Evolutionary conservation across 352 stramenopile genomes (phyloP).

Genomic region (Phytophthora litchii): DNA sequence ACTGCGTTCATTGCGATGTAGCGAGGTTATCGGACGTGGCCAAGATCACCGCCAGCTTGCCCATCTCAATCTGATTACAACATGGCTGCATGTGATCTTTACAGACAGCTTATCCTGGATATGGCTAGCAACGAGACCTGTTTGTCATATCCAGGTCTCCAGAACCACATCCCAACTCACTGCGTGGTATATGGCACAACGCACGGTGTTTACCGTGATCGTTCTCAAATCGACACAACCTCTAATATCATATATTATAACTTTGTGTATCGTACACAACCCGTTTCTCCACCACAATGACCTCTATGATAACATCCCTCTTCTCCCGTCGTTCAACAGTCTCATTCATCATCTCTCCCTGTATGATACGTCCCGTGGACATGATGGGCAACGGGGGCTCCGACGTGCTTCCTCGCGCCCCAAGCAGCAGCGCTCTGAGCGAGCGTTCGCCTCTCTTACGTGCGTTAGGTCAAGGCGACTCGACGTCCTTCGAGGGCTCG

Average conservation of each 20-base stretch:
- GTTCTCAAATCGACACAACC: not conserved
- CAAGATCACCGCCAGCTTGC: no score
- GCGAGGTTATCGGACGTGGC: no score
- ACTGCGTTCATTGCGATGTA: no score
- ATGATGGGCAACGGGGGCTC: conserved; percentile 39
- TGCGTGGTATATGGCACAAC: no score
- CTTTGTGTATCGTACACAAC: not conserved
- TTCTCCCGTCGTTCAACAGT: not conserved
- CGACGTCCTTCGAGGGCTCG: conserved; percentile 63
- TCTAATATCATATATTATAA: not conserved
- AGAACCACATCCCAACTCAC: no score
- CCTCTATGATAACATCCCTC: not conserved
- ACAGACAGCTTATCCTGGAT: conserved; percentile 1
- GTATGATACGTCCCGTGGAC: conserved; percentile 38
- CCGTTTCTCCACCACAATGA: no score
- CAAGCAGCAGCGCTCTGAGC: conserved; percentile 33
- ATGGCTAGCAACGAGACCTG: not conserved
- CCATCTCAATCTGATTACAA: conserved; percentile 31
- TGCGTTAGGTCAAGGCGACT: conserved; percentile 47
- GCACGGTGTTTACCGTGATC: not conserved
- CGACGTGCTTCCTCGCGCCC: conserved; percentile 28
- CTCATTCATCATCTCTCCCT: conserved; percentile 22
- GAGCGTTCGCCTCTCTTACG: conserved; percentile 78
- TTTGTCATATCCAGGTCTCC: not conserved
- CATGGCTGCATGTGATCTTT: conserved; percentile 13